These are phyloP conservation scores for Yamadazyma insecticola DNA, from an alignment of 805 yeast genomes.

Conservation along the genomic window DNA sequence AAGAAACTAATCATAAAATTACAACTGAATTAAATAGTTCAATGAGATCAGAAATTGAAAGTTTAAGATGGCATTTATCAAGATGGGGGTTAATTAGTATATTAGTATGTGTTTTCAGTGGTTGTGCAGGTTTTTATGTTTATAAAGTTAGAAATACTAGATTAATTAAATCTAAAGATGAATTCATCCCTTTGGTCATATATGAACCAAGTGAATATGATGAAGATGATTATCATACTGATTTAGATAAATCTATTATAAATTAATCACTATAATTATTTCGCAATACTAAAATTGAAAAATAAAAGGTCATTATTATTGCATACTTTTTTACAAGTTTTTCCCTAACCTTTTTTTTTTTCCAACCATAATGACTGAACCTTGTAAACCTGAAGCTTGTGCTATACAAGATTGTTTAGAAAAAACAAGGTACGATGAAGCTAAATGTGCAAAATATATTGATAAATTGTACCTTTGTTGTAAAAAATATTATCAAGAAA, in stretches of 20 bases:
- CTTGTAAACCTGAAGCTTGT: slow-evolving; percentile 80
- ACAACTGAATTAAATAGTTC: slow-evolving; percentile 78
- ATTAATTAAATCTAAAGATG: slow-evolving; percentile 18
- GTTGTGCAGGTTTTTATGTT: slow-evolving; percentile 50
- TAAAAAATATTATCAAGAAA: slow-evolving; percentile 51
- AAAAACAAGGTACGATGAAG: slow-evolving; percentile 59
- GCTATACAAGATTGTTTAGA: slow-evolving; percentile 77
- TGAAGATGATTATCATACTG: slow-evolving; percentile 52
- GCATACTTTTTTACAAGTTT: background rate
- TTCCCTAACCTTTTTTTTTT: background rate
- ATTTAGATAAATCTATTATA: slow-evolving; percentile 37
- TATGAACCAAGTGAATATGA: slow-evolving; percentile 46
- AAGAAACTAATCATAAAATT: slow-evolving; percentile 80
- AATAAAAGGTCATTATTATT: background rate
- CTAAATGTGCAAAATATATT: slow-evolving; percentile 65
- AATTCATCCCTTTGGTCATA: slow-evolving; percentile 39
- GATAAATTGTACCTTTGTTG: slow-evolving; percentile 77
- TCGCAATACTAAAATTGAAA: background rate
- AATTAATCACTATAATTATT: slow-evolving; percentile 4
- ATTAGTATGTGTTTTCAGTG: slow-evolving; percentile 55
- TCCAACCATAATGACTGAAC: slow-evolving; percentile 18
- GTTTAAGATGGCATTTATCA: slow-evolving; percentile 89
- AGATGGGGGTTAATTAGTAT: slow-evolving; percentile 82
- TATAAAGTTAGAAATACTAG: slow-evolving; percentile 19
- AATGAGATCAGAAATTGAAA: slow-evolving; percentile 80